Evolutionary conservation across 257 asterid genomes (phyloP).

Genomic region (Plectranthus barbatus): DNA sequence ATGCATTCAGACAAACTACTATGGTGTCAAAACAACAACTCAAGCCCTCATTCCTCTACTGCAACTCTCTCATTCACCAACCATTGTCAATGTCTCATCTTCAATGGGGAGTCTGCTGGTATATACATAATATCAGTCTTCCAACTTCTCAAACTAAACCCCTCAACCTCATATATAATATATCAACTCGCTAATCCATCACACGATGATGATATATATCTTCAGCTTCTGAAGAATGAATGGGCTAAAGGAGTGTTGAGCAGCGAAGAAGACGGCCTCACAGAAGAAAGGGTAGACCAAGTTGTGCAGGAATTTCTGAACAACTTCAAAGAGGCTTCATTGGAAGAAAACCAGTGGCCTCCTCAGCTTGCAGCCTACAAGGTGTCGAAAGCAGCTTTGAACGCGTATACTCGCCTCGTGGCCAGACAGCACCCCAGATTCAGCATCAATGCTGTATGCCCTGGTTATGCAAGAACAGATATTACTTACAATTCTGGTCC

Average conservation of each 20-base stretch:
- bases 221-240: slow-evolving; percentile 20
- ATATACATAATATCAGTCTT: background rate
- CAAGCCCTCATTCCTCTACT: slow-evolving; percentile 38
- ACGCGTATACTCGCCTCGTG: slow-evolving; percentile 32
- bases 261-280: slow-evolving; percentile 19
- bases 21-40: no score
- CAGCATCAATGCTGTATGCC: slow-evolving; percentile 36
- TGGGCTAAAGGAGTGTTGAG: slow-evolving; percentile 32
- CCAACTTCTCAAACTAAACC: background rate
- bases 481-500: slow-evolving; percentile 24
- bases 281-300: slow-evolving; percentile 31
- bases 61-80: slow-evolving; percentile 31
- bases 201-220: no score
- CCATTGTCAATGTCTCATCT: slow-evolving; percentile 46
- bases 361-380: slow-evolving; percentile 30
- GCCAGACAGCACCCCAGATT: slow-evolving; percentile 39
- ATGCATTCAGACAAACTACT: no score
- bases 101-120: slow-evolving; percentile 33
- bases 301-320: slow-evolving; percentile 26
- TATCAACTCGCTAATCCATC: no score
- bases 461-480: slow-evolving; percentile 44
- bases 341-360: slow-evolving; percentile 40
- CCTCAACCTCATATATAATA: background rate
- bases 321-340: slow-evolving; percentile 21
- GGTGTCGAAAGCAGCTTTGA: no score